These are phyloP conservation scores for Xylaria sp. DNA, from an alignment of 2,329 filamentous ascomycete genomes.

Conservation along the genomic window DNA sequence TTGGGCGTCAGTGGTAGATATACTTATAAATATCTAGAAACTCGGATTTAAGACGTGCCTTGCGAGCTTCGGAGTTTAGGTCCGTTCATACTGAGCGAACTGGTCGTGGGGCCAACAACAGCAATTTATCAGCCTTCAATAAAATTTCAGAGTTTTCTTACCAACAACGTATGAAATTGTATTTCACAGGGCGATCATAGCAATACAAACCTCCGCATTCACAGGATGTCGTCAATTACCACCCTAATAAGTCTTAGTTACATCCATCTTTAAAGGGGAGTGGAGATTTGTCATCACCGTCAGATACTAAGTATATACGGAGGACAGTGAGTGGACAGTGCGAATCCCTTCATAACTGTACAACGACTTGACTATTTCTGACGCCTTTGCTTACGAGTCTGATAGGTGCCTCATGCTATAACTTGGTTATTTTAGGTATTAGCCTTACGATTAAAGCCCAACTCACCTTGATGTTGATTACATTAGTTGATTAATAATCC, in stretches of 20 bases:
- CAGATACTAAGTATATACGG: neutral
- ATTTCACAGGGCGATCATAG: neutral
- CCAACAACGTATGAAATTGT: neutral
- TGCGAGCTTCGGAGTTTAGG: conserved; percentile 38
- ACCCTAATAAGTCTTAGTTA: neutral
- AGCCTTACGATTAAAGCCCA: neutral
- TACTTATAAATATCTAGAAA: neutral
- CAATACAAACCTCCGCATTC: neutral
- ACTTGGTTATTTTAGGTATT: neutral
- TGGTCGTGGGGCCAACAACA: conserved; percentile 19
- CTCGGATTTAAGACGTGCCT: conserved; percentile 23
- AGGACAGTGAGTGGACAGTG: conserved; percentile 1
- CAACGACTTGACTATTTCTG: neutral
- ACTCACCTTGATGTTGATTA: neutral
- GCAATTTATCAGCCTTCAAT: neutral
- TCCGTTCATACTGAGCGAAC: conserved; percentile 29
- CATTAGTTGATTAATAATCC: neutral
- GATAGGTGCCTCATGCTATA: neutral
- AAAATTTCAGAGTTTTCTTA: neutral
- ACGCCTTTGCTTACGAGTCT: neutral
- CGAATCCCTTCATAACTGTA: neutral
- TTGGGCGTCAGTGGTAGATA: conserved; percentile 13
- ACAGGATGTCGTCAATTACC: neutral
- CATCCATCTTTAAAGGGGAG: neutral
- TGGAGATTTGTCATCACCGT: conserved; percentile 22